Base-by-base conservation (phyloP, 495 filamentous ascomycete species). In the Daldinia bambusicola region DNA sequence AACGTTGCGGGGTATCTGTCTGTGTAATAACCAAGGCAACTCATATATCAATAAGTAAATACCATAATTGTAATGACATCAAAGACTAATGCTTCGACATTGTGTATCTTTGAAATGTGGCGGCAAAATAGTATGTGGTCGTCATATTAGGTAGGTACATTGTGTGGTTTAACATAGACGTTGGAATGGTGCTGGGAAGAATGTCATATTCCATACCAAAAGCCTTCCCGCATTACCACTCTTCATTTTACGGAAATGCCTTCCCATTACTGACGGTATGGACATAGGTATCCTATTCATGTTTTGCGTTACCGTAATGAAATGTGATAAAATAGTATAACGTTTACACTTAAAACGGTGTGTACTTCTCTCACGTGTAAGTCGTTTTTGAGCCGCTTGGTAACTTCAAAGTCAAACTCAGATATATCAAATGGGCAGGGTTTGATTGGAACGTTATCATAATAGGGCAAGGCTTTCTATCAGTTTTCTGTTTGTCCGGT, bases 301-400 rank as follows among this genome's bases (percentile, higher is more conserved):
- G 20, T 22, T 48, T 48, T 48, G 9, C 43, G 18, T 10, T 48
- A 22, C 22, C 43, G 18, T 10, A 48, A 8, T 22, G 16, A 48
- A 22, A 48, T 22, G 4, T 22, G 16, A 48, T 48, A 22, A 48
- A 48, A 48, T 4, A 48, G 10, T 10, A 48, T 5, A 48, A 16
- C 2, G 14, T 22, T 48, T 18, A 45, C 41, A 12, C 20, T 2
- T 8, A 48, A 20, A 3, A 48, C 8, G 34, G 9, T 36, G 9
- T 22, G 20, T 48, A 48, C 20, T 5, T 48, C 43, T 48, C 18
- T 10, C 43, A 20, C 18, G 43, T 48, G 43, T 48, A 48, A 22
- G 43, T 48, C 18, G 43, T 9, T 22, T 48, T 48, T 48, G 8
- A 48, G 43, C 43, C 43, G 43, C 43, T 48, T 48, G 43, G 43